Base-by-base conservation (phyloP, 108 stramenopile genomes). In the Cyclotella sp. region DNA sequence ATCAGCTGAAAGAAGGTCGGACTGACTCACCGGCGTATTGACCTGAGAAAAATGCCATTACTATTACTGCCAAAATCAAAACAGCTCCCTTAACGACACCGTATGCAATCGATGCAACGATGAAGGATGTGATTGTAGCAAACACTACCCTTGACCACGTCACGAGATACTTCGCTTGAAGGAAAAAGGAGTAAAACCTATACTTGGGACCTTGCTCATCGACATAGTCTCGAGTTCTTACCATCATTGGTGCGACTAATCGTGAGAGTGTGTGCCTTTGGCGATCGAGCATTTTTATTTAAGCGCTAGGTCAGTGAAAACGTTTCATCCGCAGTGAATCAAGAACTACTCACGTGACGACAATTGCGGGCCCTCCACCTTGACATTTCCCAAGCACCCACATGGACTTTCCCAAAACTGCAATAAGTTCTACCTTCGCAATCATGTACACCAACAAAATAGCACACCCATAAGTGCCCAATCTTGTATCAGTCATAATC, bases 401-500 rank as follows among this genome's bases (percentile, higher is more conserved):
- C 14, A 21, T 29, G 0, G 82, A 83, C 29, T 41, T 39, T 21
- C 86, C 90, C 30, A 86, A 52, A 4, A 72, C 41, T 15, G 77
- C 88, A 22, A 91, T 64, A 19, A 90, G 60, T 58, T 89, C 64
- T n/a, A 87, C 58, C 64, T 92, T 95, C 14, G 76, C 62, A 43
- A 88, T 53, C 34, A 90, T 67, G 74, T 86, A 91, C 21, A 95
- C 19, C 1, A 75, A 51, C 66, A 95, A 75, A 52, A 72, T 83
- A 21, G 90, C 91, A 71, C 87, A 89, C 11, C 91, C 93, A 78
- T 84, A 95, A 14, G 93, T 95, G 2, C 93, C 93, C 27, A 91
- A 54, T 6, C 93, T 77, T 26, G 90, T 84, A 68, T 95, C 93
- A 12, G 90, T 87, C 93, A 95, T 95, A 65, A 95, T 95, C 44